phyloP scores from a whole-genome alignment of 2,329 filamentous ascomycete genomes.

The Fusarium papillatum region DNA sequence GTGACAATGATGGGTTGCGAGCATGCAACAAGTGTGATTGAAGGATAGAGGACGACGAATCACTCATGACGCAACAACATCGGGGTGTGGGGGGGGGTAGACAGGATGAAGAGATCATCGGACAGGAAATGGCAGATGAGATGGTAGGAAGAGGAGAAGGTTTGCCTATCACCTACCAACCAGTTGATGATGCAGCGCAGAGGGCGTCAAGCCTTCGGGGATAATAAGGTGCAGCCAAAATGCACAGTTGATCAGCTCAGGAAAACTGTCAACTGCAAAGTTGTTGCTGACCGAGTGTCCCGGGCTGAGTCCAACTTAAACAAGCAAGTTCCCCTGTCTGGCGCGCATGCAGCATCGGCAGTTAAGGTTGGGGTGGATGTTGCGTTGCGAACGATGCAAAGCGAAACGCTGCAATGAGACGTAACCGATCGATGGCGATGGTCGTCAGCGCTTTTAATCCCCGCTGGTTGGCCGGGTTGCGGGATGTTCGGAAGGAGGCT shows the following conservation, averaged over 20 bases:
- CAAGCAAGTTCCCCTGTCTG: constrained; percentile 35
- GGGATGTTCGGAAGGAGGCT: constrained; percentile 28
- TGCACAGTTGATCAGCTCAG: background rate
- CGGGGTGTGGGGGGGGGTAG: constrained; percentile 33
- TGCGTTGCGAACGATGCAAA: constrained; percentile 38
- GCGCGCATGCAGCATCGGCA: constrained; percentile 41
- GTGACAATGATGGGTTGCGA: constrained; percentile 7
- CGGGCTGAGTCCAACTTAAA: constrained; percentile 30
- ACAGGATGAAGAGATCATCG: constrained; percentile 27
- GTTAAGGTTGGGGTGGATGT: constrained; percentile 30
- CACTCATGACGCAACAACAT: constrained; percentile 28
- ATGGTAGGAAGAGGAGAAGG: constrained; percentile 13
- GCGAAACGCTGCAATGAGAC: constrained; percentile 38
- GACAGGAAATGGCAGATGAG: constrained; percentile 16
- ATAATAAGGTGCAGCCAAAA: background rate
- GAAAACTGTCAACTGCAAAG: constrained; percentile 26
- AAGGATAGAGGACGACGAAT: constrained; percentile 18
- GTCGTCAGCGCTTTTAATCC: constrained; percentile 31
- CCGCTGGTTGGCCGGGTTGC: constrained; percentile 43
- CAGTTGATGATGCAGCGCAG: constrained; percentile 23
- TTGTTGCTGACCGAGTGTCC: constrained; percentile 30
- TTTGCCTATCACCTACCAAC: constrained; percentile 36
- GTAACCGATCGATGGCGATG: constrained; percentile 29
- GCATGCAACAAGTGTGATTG: constrained; percentile 14
- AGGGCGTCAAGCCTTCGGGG: constrained; percentile 31